Conservation (phyloP, 768 basidiomycete genomes). For the Calocera viscosa region DNA sequence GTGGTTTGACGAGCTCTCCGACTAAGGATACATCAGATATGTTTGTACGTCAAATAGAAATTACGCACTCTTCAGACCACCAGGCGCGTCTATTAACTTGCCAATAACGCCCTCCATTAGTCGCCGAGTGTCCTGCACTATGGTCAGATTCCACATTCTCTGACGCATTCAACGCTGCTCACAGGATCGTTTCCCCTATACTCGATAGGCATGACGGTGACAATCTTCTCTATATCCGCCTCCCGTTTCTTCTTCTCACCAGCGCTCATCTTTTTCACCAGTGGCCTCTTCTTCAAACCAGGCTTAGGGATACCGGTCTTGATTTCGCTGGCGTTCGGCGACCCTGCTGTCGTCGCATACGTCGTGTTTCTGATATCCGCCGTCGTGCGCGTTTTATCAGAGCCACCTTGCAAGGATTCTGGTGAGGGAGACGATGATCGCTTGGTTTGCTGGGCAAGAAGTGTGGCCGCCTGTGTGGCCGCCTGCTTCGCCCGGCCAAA, state of each 20-base stretch:
- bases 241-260: constrained; percentile 77
- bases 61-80: constrained; percentile 52
- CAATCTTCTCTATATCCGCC: constrained; percentile 45
- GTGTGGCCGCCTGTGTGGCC: constrained; percentile 30
- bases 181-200: constrained; percentile 83
- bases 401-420: neutral
- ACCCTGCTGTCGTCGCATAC: neutral
- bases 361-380: neutral
- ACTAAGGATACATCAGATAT: constrained; percentile 36
- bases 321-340: constrained; percentile 22
- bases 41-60: neutral
- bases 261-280: constrained; percentile 55
- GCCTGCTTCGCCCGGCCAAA: constrained; percentile 42
- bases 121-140: constrained; percentile 48
- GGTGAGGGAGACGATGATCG: neutral
- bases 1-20: constrained; percentile 58
- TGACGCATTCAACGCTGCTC: constrained; percentile 24
- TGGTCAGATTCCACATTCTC: neutral
- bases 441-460: neutral
- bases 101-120: constrained; percentile 74
- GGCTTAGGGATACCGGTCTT: constrained; percentile 29
- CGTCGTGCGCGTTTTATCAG: constrained; percentile 9
- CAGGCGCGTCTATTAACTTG: constrained; percentile 52
- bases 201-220: constrained; percentile 71
- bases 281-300: constrained; percentile 40